Evolutionary conservation across 2,329 filamentous ascomycete species (phyloP), one percentile per base, ranked within the genome.

Genomic region (Fusarium goolgardi): DNA sequence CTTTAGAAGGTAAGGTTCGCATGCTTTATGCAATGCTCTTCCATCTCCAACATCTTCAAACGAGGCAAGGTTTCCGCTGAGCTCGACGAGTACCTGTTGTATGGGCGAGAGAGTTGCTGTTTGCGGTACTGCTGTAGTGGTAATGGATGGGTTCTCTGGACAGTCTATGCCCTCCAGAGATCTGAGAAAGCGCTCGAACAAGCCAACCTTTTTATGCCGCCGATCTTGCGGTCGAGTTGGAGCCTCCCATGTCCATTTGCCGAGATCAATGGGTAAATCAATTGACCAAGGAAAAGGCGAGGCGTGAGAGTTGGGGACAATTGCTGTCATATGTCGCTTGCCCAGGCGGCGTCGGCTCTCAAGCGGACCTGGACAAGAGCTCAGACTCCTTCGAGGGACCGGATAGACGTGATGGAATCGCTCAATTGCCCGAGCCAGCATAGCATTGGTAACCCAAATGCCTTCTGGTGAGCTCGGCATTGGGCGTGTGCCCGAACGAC

Each of bases 261-360:
- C 81, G 39, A 85, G 73, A 52, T 83, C 80, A 8, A 81, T 74
- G 2, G 81, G 75, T 25, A 81, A 77, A 15, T 81, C 78, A 45
- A 86, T 78, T 0, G 81, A 79, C 86, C 85, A 88, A 9, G 78
- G 73, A 3, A 81, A 79, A 18, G 79, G 75, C 20, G 76, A 77
- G 10, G 77, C 70, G 6, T 73, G 71, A 23, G 80, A 74, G 11
- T 78, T 73, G 27, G 82, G 79, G 55, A 83, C 77, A 59, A 86
- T 75, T 52, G 81, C 85, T 21, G 82, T 84, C 80, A 88, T 86
- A 52, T 81, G 82, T 56, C 86, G 82, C 73, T 81, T 86, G 35
- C 85, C 84, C 21, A 83, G 71, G 9, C 86, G 81, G 31, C 83
- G 84, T 31, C 84, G 82, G 71, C 80, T 83, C 75, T 88, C 86